phyloP scores from a whole-genome alignment of 768 basidiomycete genomes.

The Chalciporus piperatus region DNA sequence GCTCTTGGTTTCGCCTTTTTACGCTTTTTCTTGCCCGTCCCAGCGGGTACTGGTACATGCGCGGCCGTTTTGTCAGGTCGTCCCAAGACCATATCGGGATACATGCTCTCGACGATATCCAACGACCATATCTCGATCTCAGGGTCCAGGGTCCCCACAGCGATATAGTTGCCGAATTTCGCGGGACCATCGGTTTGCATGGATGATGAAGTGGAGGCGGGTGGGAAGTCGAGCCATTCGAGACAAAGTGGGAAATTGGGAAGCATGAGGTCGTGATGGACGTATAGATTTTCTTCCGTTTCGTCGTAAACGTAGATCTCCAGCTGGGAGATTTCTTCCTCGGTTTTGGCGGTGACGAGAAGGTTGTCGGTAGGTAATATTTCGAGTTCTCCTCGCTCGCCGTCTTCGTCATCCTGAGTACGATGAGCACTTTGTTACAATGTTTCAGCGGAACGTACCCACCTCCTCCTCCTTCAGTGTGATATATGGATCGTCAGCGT shows the following conservation, averaged over 20 bases:
- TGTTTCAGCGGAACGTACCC: conserved; percentile 18
- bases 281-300: conserved; percentile 85
- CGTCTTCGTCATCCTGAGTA: conserved; percentile 63
- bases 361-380: conserved; percentile 89
- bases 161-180: conserved; percentile 82
- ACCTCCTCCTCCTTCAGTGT: conserved; percentile 85
- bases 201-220: conserved; percentile 47
- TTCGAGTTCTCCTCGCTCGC: conserved; percentile 88
- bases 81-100: conserved; percentile 89
- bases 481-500: conserved; percentile 94
- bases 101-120: conserved; percentile 90
- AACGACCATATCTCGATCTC: conserved; percentile 99
- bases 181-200: conserved; percentile 30
- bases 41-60: conserved; percentile 72
- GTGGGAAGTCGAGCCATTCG: conserved; percentile 98
- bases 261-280: conserved; percentile 96
- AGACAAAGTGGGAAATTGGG: conserved; percentile 97
- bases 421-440: conserved; percentile 10
- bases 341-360: conserved; percentile 89
- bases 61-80: conserved; percentile 81
- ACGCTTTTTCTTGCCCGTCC: conserved; percentile 96
- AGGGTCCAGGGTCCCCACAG: conserved; percentile 95
- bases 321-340: conserved; percentile 93
- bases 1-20: conserved; percentile 76
- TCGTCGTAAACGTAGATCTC: conserved; percentile 97